Conservation (phyloP, 441 rosid species). For the Geranium incanum region DNA sequence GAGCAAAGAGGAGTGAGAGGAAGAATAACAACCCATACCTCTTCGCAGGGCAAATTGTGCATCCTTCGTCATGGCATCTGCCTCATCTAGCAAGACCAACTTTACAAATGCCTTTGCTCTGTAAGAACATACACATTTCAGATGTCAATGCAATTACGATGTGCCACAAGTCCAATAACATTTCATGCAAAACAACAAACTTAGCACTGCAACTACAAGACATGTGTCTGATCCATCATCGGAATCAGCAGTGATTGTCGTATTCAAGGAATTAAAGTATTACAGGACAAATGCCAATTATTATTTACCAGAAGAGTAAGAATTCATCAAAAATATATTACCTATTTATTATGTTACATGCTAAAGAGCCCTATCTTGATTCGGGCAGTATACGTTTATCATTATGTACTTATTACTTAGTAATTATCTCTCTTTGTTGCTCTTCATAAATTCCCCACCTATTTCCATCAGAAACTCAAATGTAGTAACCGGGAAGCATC, state of each 20-base stretch:
- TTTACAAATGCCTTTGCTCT: conserved; percentile 74
- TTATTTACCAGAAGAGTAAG: neutral
- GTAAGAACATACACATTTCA: conserved; percentile 20
- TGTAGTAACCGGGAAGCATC: neutral
- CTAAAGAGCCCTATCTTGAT: too few species aligned
- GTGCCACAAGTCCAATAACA: neutral
- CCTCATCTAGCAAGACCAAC: conserved; percentile 87
- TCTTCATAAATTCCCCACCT: neutral
- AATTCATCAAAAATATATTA: neutral
- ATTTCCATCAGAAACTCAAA: neutral
- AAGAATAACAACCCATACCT: conserved; percentile 35
- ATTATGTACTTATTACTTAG: neutral
- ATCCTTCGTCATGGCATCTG: conserved; percentile 99
- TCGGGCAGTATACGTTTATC: neutral
- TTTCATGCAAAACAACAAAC: neutral
- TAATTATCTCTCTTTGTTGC: neutral
- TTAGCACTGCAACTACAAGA: neutral
- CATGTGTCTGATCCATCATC: neutral
- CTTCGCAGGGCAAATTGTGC: conserved; percentile 98
- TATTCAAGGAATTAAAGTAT: neutral
- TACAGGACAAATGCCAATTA: neutral
- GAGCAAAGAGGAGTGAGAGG: neutral
- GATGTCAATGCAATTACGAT: neutral
- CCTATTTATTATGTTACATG: neutral
- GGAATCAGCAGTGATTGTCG: neutral